These are phyloP conservation scores for Umbellularia californica DNA, from an alignment of 164 flowering plant genomes.

Conservation along the genomic window DNA sequence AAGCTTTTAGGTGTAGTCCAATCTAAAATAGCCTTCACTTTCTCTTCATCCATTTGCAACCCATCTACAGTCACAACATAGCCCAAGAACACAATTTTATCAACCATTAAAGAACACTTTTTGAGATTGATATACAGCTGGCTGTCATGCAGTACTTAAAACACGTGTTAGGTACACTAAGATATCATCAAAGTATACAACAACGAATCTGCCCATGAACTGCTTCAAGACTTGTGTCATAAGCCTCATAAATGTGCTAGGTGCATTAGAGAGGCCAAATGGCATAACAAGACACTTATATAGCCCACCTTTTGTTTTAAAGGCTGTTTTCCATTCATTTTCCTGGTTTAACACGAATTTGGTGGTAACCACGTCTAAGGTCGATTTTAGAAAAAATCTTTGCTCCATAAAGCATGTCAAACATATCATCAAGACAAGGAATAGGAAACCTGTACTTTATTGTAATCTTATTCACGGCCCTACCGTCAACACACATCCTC, in stretches of 20 bases:
- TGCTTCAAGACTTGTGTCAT: too few species aligned
- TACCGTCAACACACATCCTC: not conserved
- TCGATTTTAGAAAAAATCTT: constrained; percentile 1
- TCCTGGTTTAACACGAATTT: not conserved
- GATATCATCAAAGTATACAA: constrained; percentile 5
- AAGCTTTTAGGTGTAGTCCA: not conserved
- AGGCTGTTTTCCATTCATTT: constrained; percentile 8
- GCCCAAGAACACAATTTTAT: not conserved
- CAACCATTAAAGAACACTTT: not conserved
- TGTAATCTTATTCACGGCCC: constrained; percentile 1
- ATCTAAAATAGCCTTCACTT: not conserved
- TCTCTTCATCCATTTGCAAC: not conserved
- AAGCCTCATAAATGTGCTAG: too few species aligned
- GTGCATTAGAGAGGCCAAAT: not conserved
- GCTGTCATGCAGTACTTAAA: not conserved
- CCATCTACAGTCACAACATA: constrained; percentile 1
- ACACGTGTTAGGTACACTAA: not conserved
- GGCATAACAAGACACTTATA: not conserved
- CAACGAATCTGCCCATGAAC: not conserved
- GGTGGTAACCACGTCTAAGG: constrained; percentile 4
- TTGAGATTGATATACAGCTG: constrained; percentile 1
- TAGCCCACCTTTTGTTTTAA: constrained; percentile 7
- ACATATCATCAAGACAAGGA: not conserved
- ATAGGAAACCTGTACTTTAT: constrained; percentile 6
- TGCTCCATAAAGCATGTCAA: not conserved